Evolutionary conservation across 2,329 filamentous ascomycete genomes (phyloP).

Genomic region (Xylariaceae sp.): DNA sequence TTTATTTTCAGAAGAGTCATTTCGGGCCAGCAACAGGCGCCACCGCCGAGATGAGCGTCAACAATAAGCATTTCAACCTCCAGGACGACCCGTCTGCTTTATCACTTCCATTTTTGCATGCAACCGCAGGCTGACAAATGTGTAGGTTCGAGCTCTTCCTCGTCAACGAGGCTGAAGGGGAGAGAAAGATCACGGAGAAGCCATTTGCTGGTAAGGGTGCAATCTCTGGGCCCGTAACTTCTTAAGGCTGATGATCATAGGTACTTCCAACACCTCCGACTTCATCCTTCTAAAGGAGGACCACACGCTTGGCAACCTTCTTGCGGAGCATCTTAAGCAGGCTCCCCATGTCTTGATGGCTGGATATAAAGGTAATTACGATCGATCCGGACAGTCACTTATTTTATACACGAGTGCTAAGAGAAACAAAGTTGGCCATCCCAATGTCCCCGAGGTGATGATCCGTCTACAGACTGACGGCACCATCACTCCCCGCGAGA

Average conservation of each 20-base stretch:
- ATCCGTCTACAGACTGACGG: slow-evolving; percentile 92
- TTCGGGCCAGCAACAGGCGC: too few species aligned
- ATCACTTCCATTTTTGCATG: background rate
- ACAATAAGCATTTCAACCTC: slow-evolving; percentile 12
- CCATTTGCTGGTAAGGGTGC: slow-evolving; percentile 73
- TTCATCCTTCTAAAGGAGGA: slow-evolving; percentile 97
- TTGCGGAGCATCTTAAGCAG: slow-evolving; percentile 80
- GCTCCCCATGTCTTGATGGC: slow-evolving; percentile 83
- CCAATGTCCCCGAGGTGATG: slow-evolving; percentile 57
- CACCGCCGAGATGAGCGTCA: slow-evolving; percentile 14
- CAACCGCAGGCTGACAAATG: background rate
- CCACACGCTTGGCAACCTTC: slow-evolving; percentile 88
- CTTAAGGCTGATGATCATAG: slow-evolving; percentile 38
- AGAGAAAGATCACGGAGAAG: slow-evolving; percentile 90
- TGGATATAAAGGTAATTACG: slow-evolving; percentile 73
- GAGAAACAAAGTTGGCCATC: slow-evolving; percentile 45
- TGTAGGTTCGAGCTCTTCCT: slow-evolving; percentile 89
- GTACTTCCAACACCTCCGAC: slow-evolving; percentile 89
- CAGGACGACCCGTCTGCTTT: slow-evolving; percentile 8
- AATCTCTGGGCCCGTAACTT: background rate
- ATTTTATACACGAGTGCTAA: background rate
- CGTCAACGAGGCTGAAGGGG: slow-evolving; percentile 63
- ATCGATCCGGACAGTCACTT: background rate
- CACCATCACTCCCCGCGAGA: slow-evolving; percentile 80
- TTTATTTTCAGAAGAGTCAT: too few species aligned